Conservation (phyloP, 1,139 yeast species). For the Tardiomyces blankii region DNA sequence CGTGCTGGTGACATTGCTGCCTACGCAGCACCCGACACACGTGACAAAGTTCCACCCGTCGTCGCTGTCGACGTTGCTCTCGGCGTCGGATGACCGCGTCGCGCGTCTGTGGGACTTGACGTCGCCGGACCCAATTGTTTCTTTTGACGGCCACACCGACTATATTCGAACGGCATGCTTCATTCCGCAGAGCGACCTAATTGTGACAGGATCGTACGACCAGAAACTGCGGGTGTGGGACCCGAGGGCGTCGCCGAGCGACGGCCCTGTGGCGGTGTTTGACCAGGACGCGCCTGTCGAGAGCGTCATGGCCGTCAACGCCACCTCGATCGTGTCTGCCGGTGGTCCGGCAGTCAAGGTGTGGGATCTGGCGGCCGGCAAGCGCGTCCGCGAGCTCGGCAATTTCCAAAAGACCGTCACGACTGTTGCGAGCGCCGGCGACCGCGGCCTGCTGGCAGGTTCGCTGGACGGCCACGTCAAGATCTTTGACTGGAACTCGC, state of each 20-base stretch:
- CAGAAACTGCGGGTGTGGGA: conserved; percentile 82
- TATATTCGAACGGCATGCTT: conserved; percentile 78
- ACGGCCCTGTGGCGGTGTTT: conserved; percentile 36
- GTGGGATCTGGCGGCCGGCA: conserved; percentile 84
- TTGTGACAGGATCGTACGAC: conserved; percentile 93
- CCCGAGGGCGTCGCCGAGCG: conserved; percentile 43
- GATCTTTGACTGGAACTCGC: conserved; percentile 68
- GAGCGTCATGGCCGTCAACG: conserved; percentile 67
- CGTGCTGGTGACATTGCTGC: conserved; percentile 65
- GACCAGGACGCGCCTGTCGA: conserved; percentile 76
- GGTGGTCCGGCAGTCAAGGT: conserved; percentile 74
- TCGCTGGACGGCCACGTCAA: conserved; percentile 96
- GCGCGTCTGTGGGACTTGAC: conserved; percentile 79
- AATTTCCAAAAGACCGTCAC: conserved; percentile 94
- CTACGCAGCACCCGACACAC: conserved; percentile 81
- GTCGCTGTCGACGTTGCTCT: conserved; percentile 56
- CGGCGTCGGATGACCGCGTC: conserved; percentile 86
- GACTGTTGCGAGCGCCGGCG: conserved; percentile 53
- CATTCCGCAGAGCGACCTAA: conserved; percentile 37
- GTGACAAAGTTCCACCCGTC: conserved; percentile 88
- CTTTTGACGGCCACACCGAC: conserved; percentile 73
- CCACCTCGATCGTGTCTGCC: conserved; percentile 78
- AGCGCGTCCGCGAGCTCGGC: conserved; percentile 47
- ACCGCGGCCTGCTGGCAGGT: conserved; percentile 77
- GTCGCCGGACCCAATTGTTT: conserved; percentile 60